These are phyloP conservation scores for Myxozyma kluyveri DNA, from an alignment of 805 yeast genomes.

Conservation along the genomic window DNA sequence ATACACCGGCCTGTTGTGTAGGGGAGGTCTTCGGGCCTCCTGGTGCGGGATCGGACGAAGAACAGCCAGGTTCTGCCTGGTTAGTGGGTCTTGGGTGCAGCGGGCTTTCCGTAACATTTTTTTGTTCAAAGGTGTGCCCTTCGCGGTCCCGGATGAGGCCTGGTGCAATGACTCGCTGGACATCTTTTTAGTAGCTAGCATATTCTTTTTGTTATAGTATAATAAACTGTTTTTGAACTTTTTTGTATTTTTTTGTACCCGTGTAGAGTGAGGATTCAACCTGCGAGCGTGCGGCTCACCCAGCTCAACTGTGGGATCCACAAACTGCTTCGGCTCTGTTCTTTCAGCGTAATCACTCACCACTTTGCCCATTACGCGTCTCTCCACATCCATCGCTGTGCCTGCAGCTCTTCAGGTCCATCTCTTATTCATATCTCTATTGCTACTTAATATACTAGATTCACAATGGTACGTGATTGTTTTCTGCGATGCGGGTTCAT, in stretches of 20 bases:
- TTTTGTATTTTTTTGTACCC: neutral
- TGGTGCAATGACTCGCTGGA: conserved; percentile 60
- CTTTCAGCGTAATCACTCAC: neutral
- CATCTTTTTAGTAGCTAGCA: conserved; percentile 29
- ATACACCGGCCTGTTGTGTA: conserved; percentile 18
- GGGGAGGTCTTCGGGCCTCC: neutral
- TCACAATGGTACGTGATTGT: conserved; percentile 1
- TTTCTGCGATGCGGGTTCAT: neutral
- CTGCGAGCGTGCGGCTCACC: no score
- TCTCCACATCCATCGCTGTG: conserved; percentile 1
- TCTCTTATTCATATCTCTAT: neutral
- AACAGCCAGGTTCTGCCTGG: conserved; percentile 61
- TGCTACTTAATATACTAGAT: neutral
- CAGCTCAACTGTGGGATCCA: neutral
- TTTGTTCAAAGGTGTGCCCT: conserved; percentile 53
- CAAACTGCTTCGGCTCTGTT: conserved; percentile 6
- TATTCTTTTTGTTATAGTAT: neutral
- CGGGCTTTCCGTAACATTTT: conserved; percentile 47
- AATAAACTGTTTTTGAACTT: neutral
- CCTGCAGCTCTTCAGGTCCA: neutral
- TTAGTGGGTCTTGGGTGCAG: conserved; percentile 65
- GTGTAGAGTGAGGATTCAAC: no score
- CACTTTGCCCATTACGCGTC: neutral
- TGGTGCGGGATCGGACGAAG: conserved; percentile 48
- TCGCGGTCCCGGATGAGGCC: conserved; percentile 63